Conservation (phyloP, 1,284 basidiomycete species). For the Ustilago sp. region DNA sequence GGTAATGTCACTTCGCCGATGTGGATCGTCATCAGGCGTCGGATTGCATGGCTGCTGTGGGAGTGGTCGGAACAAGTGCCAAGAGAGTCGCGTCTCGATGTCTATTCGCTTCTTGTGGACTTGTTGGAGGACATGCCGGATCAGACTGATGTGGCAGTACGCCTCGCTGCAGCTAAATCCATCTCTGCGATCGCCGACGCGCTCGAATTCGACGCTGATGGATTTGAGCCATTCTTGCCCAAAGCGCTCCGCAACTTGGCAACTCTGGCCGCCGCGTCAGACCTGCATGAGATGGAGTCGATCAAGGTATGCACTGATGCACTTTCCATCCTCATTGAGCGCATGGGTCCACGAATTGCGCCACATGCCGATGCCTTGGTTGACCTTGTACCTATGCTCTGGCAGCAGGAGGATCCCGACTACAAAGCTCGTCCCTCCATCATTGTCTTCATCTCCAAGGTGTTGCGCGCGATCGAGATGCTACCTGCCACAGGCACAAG, state of each 20-base stretch:
- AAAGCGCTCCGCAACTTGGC: constrained; percentile 58
- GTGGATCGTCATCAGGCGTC: constrained; percentile 63
- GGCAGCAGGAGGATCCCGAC: constrained; percentile 63
- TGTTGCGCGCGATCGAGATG: constrained; percentile 60
- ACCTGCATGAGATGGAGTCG: constrained; percentile 62
- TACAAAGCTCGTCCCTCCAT: constrained; percentile 62
- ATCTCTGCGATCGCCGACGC: constrained; percentile 63
- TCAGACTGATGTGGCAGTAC: constrained; percentile 63
- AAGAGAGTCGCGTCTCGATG: constrained; percentile 35
- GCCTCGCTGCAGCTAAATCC: constrained; percentile 61
- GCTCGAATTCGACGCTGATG: constrained; percentile 64
- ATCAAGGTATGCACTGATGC: constrained; percentile 65
- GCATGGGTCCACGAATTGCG: constrained; percentile 60
- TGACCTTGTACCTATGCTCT: constrained; percentile 62
- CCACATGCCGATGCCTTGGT: constrained; percentile 58
- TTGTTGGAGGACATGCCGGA: constrained; percentile 52
- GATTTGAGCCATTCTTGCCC: constrained; percentile 59
- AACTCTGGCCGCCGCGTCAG: constrained; percentile 51
- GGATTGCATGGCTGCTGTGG: constrained; percentile 63
- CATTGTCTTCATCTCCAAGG: constrained; percentile 63
- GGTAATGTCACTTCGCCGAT: constrained; percentile 29
- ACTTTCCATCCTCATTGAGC: constrained; percentile 64
- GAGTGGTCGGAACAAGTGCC: constrained; percentile 66
- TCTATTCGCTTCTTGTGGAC: constrained; percentile 60
- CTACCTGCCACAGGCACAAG: constrained; percentile 36